A percentile compares a stretch with the other conserved stretches of the same genome.
phyloP scores from a whole-genome alignment of 164 flowering plant genomes.

The Dillenia suffruticosa region DNA sequence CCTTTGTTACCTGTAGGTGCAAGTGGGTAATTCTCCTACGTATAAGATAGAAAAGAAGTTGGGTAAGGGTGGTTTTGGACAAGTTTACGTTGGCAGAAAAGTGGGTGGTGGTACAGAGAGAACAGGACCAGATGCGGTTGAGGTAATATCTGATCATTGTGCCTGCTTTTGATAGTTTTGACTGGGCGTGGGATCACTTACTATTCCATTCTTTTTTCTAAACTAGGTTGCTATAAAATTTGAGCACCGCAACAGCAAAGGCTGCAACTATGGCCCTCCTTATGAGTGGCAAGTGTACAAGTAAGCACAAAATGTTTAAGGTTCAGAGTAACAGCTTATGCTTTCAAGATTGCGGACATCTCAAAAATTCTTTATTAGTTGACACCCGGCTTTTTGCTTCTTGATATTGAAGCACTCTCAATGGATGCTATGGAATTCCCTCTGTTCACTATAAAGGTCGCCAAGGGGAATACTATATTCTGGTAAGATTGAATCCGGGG shows the following conservation, averaged over 20 bases:
- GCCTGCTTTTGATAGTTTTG: not conserved
- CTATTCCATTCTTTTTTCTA: not conserved
- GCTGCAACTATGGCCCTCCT: slow-evolving; percentile 92
- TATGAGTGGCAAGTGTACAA: slow-evolving; percentile 97
- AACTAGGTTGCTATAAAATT: slow-evolving; percentile 81
- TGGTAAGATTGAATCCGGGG: slow-evolving; percentile 43
- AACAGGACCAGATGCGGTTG: slow-evolving; percentile 77
- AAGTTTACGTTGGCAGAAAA: slow-evolving; percentile 86
- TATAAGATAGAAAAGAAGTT: slow-evolving; percentile 76
- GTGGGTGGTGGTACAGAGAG: slow-evolving; percentile 66
- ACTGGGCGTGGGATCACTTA: not conserved
- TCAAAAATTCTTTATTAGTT: slow-evolving; percentile 1
- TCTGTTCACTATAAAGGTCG: slow-evolving; percentile 82
- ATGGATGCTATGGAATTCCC: slow-evolving; percentile 85
- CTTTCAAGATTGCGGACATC: slow-evolving; percentile 1
- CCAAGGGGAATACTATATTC: slow-evolving; percentile 81
- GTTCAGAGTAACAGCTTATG: not conserved
- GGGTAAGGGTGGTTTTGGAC: slow-evolving; percentile 98
- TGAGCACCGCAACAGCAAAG: slow-evolving; percentile 90
- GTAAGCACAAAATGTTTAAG: slow-evolving; percentile 28
- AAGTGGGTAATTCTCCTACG: slow-evolving; percentile 77
- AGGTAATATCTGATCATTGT: slow-evolving; percentile 37
- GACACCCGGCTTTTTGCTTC: slow-evolving; percentile 8
- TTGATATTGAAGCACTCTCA: slow-evolving; percentile 41
- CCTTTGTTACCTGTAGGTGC: slow-evolving; percentile 51